Evolutionary conservation across 23 red algal genomes (phyloP).

Genomic region (Gracilaria caudata): DNA sequence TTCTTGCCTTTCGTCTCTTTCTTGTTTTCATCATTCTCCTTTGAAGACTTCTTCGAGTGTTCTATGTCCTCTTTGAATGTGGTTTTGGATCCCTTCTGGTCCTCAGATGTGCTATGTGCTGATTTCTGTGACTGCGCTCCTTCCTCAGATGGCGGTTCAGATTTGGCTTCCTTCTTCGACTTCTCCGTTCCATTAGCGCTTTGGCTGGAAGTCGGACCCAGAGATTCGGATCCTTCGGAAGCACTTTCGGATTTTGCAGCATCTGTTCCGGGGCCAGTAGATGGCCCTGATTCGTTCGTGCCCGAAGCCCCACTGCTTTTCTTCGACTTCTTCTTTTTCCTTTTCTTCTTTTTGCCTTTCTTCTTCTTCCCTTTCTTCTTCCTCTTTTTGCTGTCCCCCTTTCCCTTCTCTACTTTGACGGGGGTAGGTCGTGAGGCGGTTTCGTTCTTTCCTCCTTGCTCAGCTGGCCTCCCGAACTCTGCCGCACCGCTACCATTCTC

Average conservation of each 20-base stretch:
- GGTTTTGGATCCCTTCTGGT: not conserved
- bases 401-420: not conserved
- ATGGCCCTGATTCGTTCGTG: not conserved
- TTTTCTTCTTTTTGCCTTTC: conserved; percentile 20
- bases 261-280: not conserved
- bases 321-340: conserved; percentile 46
- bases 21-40: not conserved
- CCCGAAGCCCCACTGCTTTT: not conserved
- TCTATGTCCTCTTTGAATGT: not conserved
- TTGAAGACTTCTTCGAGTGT: not conserved
- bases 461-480: not conserved
- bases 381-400: not conserved
- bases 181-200: not conserved
- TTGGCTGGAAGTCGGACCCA: not conserved
- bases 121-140: not conserved
- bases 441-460: not conserved
- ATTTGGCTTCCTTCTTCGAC: not conserved
- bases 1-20: conserved; percentile 39
- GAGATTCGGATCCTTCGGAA: not conserved
- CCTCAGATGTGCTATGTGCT: not conserved
- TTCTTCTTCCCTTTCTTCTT: conserved; percentile 28
- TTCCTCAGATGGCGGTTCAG: not conserved
- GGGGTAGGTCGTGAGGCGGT: not conserved
- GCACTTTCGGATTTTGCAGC: not conserved
- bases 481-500: not conserved